Percentiles rank a stretch among this genome's conserved stretches.
These are phyloP conservation scores for Dothideomycetes sp. DNA, from an alignment of 2,329 filamentous ascomycete genomes.

Conservation along the genomic window DNA sequence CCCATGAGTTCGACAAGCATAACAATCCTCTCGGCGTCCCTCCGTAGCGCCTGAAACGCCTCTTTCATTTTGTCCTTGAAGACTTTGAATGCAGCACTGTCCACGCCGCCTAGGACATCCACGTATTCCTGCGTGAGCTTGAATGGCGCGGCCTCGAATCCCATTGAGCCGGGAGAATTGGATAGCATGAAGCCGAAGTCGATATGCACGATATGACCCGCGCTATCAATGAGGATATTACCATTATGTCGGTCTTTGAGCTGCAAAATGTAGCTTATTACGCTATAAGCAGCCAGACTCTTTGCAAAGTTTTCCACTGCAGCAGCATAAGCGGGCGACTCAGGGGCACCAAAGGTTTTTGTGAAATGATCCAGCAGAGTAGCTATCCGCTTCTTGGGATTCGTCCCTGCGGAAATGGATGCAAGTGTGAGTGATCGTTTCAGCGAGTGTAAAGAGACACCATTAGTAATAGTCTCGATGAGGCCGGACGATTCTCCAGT, in stretches of 20 bases:
- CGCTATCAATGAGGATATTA: constrained; percentile 75
- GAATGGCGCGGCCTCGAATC: constrained; percentile 78
- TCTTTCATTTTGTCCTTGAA: constrained; percentile 74
- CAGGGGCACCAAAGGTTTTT: constrained; percentile 62
- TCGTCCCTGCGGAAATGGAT: constrained; percentile 60
- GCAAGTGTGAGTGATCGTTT: constrained; percentile 72
- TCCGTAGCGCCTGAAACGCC: constrained; percentile 69
- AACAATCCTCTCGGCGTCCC: constrained; percentile 69
- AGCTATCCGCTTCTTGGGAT: constrained; percentile 64
- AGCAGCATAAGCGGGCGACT: constrained; percentile 57
- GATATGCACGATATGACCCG: constrained; percentile 79
- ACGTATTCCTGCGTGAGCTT: constrained; percentile 81
- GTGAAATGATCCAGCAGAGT: constrained; percentile 73
- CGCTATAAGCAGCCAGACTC: constrained; percentile 75
- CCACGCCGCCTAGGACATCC: constrained; percentile 66
- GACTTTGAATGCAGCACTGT: constrained; percentile 58
- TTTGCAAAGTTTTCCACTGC: constrained; percentile 71
- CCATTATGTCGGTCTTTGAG: constrained; percentile 81
- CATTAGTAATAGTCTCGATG: constrained; percentile 81
- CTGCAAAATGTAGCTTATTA: constrained; percentile 74
- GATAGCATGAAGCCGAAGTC: constrained; percentile 87
- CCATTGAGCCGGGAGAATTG: constrained; percentile 73
- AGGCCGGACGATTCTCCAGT: constrained; percentile 76
- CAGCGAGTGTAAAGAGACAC: constrained; percentile 75
- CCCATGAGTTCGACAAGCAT: constrained; percentile 81